Percentiles rank a stretch among this genome's conserved stretches.
Conservation (phyloP, 257 asterid species). For the Striga asiatica region DNA sequence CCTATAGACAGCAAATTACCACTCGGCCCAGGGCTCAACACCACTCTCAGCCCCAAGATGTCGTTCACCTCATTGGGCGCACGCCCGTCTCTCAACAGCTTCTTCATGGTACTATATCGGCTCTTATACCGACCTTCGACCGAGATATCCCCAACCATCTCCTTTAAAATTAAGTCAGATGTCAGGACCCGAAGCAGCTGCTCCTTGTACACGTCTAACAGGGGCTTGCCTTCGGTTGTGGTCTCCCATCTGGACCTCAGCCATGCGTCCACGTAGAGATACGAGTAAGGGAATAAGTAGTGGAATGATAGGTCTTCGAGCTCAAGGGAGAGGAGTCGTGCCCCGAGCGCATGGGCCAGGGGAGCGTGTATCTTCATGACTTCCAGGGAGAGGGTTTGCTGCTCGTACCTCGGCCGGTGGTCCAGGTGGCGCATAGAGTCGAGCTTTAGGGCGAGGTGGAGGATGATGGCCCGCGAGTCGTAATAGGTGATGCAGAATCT, state of each 20-base stretch:
- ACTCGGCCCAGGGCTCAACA: conserved; percentile 19
- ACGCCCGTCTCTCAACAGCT: conserved; percentile 76
- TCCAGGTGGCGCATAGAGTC: conserved; percentile 80
- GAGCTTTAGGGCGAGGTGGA: conserved; percentile 73
- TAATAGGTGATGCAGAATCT: conserved; percentile 77
- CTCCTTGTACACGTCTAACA: conserved; percentile 51
- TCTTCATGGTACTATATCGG: conserved; percentile 94
- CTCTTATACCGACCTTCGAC: conserved; percentile 80
- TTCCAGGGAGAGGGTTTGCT: conserved; percentile 61
- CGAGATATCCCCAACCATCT: conserved; percentile 39
- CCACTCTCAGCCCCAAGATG: conserved; percentile 67
- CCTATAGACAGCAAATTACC: too few relatives aligned
- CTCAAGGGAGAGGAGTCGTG: conserved; percentile 52
- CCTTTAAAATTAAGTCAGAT: conserved; percentile 37
- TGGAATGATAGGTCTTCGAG: conserved; percentile 86
- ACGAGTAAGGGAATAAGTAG: conserved; percentile 76
- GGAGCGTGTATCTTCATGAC: conserved; percentile 93
- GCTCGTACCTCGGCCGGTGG: conserved; percentile 71
- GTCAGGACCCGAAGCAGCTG: conserved; percentile 54
- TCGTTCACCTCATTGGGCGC: conserved; percentile 86
- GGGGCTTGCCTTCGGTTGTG: conserved; percentile 40
- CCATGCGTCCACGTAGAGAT: conserved; percentile 75
- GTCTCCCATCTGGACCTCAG: conserved; percentile 49
- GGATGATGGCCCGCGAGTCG: conserved; percentile 75
- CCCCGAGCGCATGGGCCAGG: conserved; percentile 71